A percentile compares a stretch with the other conserved stretches of the same genome.
These are phyloP conservation scores for Alternaria panax DNA, from an alignment of 2,329 filamentous ascomycete species.

Conservation along the genomic window DNA sequence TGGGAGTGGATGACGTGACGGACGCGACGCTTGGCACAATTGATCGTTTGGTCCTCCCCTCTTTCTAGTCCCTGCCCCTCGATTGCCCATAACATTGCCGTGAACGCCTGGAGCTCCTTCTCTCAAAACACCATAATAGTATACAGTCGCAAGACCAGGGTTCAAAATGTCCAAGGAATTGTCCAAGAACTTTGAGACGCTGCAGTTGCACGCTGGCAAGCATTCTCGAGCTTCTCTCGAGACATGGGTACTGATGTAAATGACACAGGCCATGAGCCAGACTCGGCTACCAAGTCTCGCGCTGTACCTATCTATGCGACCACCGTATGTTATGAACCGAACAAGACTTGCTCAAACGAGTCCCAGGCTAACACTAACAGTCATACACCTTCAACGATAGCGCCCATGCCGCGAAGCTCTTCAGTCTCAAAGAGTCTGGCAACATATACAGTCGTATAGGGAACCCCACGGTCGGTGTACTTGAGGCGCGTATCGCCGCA, in stretches of 20 bases:
- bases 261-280: conserved; percentile 73
- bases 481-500: conserved; percentile 95
- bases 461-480: conserved; percentile 85
- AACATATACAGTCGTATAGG: conserved; percentile 97
- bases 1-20: conserved; percentile 13
- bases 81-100: not conserved
- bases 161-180: conserved; percentile 49
- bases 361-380: conserved; percentile 52
- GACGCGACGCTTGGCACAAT: not conserved
- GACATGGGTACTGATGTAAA: conserved; percentile 4
- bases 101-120: not conserved
- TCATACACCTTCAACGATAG: conserved; percentile 96
- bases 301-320: conserved; percentile 97
- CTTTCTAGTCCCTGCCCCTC: not conserved
- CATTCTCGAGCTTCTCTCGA: not conserved
- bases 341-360: not conserved
- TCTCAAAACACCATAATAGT: not conserved
- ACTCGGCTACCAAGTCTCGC: conserved; percentile 81
- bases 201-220: conserved; percentile 60
- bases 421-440: conserved; percentile 94
- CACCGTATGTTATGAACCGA: conserved; percentile 60
- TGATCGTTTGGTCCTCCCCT: not conserved
- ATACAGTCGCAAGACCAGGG: not conserved
- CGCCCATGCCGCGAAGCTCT: conserved; percentile 91
- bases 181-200: conserved; percentile 58